Base-by-base conservation (phyloP, 2,329 filamentous ascomycete species). In the Fusarium sublunatum region DNA sequence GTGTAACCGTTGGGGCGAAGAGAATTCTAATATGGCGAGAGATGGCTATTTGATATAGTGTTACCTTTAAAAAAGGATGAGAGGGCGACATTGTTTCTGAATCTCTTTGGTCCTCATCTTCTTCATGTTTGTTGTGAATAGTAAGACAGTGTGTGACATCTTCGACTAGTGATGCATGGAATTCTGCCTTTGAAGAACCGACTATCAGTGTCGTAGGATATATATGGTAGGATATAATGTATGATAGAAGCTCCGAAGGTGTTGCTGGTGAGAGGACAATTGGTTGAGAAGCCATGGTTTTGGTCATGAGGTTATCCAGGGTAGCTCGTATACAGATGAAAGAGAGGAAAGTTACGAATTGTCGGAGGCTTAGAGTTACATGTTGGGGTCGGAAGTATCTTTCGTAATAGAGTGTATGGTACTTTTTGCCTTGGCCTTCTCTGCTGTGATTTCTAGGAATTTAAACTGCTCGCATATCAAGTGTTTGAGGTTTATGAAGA, bases 1-100 rank as follows among this genome's bases (percentile, higher is more conserved):
- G 88, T 22, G 90, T 87, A 50, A 95, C 83, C 3, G 90, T 92
- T 0, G 91, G 87, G 51, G 87, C 85, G 76, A 96, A 97, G 32
- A 86, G 78, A 8, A 93, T 75, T 51, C 85, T 86, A 61, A 96
- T 83, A 68, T 88, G 86, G 28, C 87, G 85, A 7, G 91, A 89
- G 4, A 85, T 83, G 42, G 88, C 85, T 26, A 93, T 81, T 61
- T 91, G 84, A 51, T 88, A 83, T 12, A 97, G 84, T 0, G 90
- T 88, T 26, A 88, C 85, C 13, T 81, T 78, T 7, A 91, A 77
- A 7, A 92, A 22, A 58, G 61, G 43, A 68, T 72, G 42, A 42
- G 48, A 35, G 13, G 25, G n/a, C 11, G n/a, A 31, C 9, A 28
- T 29, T 4, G 19, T 50, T 7, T 13, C 24, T 15, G 47, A 5